Base-by-base conservation (phyloP, 202 grass and related monocot species). In the Hordeum pubiflorum region DNA sequence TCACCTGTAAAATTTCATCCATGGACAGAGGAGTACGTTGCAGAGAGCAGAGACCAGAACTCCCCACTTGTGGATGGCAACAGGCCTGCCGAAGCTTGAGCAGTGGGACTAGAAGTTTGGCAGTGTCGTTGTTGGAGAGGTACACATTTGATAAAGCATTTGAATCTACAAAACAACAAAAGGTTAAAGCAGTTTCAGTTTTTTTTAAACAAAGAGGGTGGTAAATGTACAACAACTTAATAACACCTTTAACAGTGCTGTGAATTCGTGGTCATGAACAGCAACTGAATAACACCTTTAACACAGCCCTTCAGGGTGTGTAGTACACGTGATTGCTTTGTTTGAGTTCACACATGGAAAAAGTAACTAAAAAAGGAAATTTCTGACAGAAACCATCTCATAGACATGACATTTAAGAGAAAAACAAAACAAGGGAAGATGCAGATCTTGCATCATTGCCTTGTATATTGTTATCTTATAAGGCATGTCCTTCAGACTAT, bases 21-120 rank as follows among this genome's bases (percentile, higher is more conserved):
- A 97, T 97, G 15, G 94, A 88, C 61, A 97, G 89, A 86, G 94
- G 94, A 78, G 87, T 84, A 32, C 77, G 90, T 74, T 97, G 94
- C 71, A 97, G 80, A 81, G 94, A 94, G 82, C 94, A 97, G 38
- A 97, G 90, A 81, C 94, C 94, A 38, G 87, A 94, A 83, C 91
- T 97, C 44, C 94, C 94, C 34, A 97, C 94, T 91, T 97, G 94
- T 3, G 94, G 94, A 76, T 97, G 94, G 76, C 94, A 97, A 81
- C 94, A 97, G 40, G 94, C 94, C 41, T 97, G 94, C 64, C 91
- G 91, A 85, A 97, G 89, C 83, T 94, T 97, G 75, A 97, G 84
- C 60, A 97, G 92, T 70, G 94, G 94, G 72, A 86, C 84, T 55
- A 97, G 71, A 73, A 97, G 86, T 60, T 87, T 92, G 78, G 81